Evolutionary conservation across 2,329 filamentous ascomycete genomes (phyloP), one percentile per base, ranked within the genome.

Genomic region (Cladophialophora chaetospira): DNA sequence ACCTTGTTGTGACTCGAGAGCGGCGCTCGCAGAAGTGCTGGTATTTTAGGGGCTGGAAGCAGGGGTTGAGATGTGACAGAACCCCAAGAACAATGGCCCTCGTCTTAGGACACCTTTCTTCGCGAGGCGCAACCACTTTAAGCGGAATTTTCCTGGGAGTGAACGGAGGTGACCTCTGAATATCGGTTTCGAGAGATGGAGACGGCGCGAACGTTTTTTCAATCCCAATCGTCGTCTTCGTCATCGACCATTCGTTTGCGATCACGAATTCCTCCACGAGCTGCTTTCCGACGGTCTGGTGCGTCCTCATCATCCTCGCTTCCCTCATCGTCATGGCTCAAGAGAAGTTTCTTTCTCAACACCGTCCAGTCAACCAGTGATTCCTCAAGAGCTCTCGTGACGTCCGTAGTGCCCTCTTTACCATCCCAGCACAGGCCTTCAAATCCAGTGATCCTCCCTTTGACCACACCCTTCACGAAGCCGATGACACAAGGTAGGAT

Each of bases 401-500:
- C 77, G 23, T 66, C 67, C 42, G 73, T 69, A 11, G 65, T 67
- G n/a, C 69, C 72, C 65, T 76, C 73, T 43, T 63, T 58, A 23
- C 72, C 73, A 9, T 71, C 65, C 46, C 66, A 62, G 36, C 72
- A 73, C 44, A 78, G 54, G 11, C 77, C 77, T 47, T 79, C 77
- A 65, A 79, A 79, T 2, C 77, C 77, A 48, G 77, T 68, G 15
- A 79, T 68, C 36, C 75, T 65, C 49, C 77, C 76, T 49, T 73
- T 71, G 0, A 70, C 72, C 15, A 76, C 66, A 23, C 77, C 77
- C 65, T 77, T 75, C 52, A 73, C 70, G 54, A 79, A 79, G 31
- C 74, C 76, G 66, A 79, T 73, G 50, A 79, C 75, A 61, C 76
- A 79, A 5, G 77, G 77, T 28, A 79, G 58, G 1, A 79, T 73